phyloP scores from a whole-genome alignment of 2,329 filamentous ascomycete genomes.

The Pseudofabraea citricarpa region DNA sequence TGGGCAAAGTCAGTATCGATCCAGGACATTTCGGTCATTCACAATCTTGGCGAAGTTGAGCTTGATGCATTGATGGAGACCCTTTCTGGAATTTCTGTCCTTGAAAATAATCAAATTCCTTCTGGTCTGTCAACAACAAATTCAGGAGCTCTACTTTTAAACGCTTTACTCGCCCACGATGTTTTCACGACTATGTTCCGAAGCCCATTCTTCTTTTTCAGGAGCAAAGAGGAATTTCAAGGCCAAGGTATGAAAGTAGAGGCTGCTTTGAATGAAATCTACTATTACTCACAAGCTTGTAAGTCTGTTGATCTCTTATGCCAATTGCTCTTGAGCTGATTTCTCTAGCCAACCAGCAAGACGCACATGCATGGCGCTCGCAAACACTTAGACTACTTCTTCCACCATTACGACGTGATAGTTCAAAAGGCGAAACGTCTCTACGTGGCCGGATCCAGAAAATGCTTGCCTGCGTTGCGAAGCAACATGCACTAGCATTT shows the following conservation, averaged over 20 bases:
- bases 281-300: slow-evolving; percentile 3
- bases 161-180: slow-evolving; percentile 11
- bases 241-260: neutral
- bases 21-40: neutral
- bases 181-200: slow-evolving; percentile 8
- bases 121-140: slow-evolving; percentile 3
- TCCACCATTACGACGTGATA: slow-evolving; percentile 5
- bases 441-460: slow-evolving; percentile 3
- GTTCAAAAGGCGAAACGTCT: slow-evolving; percentile 4
- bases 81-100: neutral
- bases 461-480: slow-evolving; percentile 1
- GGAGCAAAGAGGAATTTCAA: neutral
- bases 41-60: neutral
- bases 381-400: slow-evolving; percentile 12
- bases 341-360: slow-evolving; percentile 10
- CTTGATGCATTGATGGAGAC: neutral
- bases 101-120: slow-evolving; percentile 6
- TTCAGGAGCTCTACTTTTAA: slow-evolving; percentile 11
- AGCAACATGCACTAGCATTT: slow-evolving; percentile 3
- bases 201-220: slow-evolving; percentile 11
- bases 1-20: slow-evolving; percentile 6
- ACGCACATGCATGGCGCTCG: slow-evolving; percentile 16
- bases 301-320: slow-evolving; percentile 1
- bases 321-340: neutral
- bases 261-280: slow-evolving; percentile 5